Conservation (phyloP, 176 grass and related monocot genomes). For the Musa itinerans region DNA sequence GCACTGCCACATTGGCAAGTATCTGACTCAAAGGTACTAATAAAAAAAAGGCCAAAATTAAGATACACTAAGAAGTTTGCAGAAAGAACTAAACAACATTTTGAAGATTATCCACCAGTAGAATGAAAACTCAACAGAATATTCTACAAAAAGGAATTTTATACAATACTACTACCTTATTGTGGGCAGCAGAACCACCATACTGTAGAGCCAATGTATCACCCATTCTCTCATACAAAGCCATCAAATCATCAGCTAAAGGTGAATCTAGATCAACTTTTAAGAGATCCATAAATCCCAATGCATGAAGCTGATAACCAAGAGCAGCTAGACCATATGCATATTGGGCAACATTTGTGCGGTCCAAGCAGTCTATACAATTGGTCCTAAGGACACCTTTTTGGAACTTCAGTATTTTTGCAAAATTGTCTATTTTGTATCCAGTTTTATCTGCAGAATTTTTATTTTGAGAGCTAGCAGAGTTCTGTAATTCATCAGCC, state of each 20-base stretch:
- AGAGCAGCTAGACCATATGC: conserved; percentile 75
- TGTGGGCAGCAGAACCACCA: conserved; percentile 87
- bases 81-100: background rate
- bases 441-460: conserved; percentile 1
- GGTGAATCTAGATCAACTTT: conserved; percentile 66
- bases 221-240: conserved; percentile 91
- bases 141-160: background rate
- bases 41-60: background rate
- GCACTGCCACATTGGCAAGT: background rate
- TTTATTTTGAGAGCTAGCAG: conserved; percentile 2
- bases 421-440: background rate
- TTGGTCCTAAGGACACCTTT: conserved; percentile 97
- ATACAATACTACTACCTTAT: conserved; percentile 65
- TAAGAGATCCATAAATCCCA: conserved; percentile 41
- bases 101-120: background rate
- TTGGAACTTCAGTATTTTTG: conserved; percentile 49
- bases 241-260: conserved; percentile 71
- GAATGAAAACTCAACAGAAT: background rate
- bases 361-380: conserved; percentile 95
- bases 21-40: background rate
- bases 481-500: conserved; percentile 3
- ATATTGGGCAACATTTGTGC: conserved; percentile 97
- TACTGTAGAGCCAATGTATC: conserved; percentile 84
- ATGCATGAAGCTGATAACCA: conserved; percentile 63
- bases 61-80: too few relatives aligned